A percentile compares a stretch with the other conserved stretches of the same genome.
phyloP scores from a whole-genome alignment of 78 protist species.

The Dictyostelium capitatum region DNA sequence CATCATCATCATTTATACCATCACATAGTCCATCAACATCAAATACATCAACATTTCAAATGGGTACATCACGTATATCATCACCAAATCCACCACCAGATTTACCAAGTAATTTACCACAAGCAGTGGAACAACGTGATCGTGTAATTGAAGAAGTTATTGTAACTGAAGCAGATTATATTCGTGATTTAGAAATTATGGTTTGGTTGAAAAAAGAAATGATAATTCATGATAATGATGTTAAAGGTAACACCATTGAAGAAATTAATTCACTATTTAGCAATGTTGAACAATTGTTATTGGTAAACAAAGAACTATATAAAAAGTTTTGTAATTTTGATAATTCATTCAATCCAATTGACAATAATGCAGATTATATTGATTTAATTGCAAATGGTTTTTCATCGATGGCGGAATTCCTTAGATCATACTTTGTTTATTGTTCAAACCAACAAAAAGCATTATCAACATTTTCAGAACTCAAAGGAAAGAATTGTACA shows the following conservation, averaged over 20 bases:
- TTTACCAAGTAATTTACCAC: constrained; percentile 14
- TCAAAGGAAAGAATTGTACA: constrained; percentile 65
- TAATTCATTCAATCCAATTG: neutral
- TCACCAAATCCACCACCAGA: constrained; percentile 61
- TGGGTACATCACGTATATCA: constrained; percentile 40
- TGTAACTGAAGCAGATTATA: constrained; percentile 63
- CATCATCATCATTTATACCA: constrained; percentile 4
- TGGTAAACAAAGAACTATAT: constrained; percentile 47
- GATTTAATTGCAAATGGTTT: constrained; percentile 56
- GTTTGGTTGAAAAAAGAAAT: constrained; percentile 62
- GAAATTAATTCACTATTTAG: constrained; percentile 69
- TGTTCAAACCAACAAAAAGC: constrained; percentile 75
- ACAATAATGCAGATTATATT: neutral
- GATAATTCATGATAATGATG: constrained; percentile 27
- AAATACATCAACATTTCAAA: neutral
- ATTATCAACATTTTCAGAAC: constrained; percentile 27
- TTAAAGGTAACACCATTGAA: constrained; percentile 6
- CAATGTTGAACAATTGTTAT: constrained; percentile 57
- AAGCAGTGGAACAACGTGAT: constrained; percentile 29
- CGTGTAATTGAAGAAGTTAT: constrained; percentile 65
- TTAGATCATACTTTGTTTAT: constrained; percentile 64
- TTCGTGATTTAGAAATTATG: constrained; percentile 74
- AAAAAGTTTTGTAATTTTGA: constrained; percentile 9
- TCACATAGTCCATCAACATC: neutral
- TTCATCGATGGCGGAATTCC: constrained; percentile 13